phyloP scores from a whole-genome alignment of 2,329 filamentous ascomycete genomes.

The Scytalidium sp. region DNA sequence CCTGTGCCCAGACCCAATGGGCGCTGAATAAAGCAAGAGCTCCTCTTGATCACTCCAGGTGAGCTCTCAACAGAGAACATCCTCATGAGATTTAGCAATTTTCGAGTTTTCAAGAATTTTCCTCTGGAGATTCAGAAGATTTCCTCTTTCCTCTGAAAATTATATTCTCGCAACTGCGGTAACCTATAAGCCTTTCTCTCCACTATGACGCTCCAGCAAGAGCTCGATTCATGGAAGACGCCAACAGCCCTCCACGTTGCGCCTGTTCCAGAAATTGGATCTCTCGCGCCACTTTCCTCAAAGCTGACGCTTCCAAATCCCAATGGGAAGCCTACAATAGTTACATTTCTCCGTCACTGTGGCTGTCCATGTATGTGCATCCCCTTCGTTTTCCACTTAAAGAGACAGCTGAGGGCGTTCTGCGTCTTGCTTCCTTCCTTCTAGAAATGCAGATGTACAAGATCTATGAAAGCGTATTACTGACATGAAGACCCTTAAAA shows the following conservation, averaged over 20 bases:
- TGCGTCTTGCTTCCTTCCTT: too few relatives aligned
- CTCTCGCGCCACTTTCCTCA: slow-evolving; percentile 51
- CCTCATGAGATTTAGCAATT: too few relatives aligned
- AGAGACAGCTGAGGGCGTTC: too few relatives aligned
- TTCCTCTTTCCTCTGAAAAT: neutral
- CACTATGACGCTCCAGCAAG: slow-evolving; percentile 27
- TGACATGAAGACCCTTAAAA: neutral
- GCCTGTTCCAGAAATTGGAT: slow-evolving; percentile 48
- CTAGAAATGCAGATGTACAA: too few relatives aligned
- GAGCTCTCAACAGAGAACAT: too few relatives aligned
- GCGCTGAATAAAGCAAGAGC: too few relatives aligned
- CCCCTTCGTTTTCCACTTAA: too few relatives aligned
- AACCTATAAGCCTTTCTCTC: neutral
- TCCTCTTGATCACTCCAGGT: too few relatives aligned
- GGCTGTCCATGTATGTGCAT: slow-evolving; percentile 66
- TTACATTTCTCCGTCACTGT: slow-evolving; percentile 70
- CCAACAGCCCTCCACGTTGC: slow-evolving; percentile 33
- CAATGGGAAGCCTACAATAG: slow-evolving; percentile 51
- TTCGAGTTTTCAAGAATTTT: too few relatives aligned
- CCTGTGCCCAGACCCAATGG: too few relatives aligned
- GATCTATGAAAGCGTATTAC: too few relatives aligned
- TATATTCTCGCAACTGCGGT: neutral
- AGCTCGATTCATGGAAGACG: slow-evolving; percentile 23
- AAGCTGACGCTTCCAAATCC: slow-evolving; percentile 50
- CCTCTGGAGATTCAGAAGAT: too few relatives aligned